Conservation (phyloP, 2,329 filamentous ascomycete species). For the Daldinia sp. region DNA sequence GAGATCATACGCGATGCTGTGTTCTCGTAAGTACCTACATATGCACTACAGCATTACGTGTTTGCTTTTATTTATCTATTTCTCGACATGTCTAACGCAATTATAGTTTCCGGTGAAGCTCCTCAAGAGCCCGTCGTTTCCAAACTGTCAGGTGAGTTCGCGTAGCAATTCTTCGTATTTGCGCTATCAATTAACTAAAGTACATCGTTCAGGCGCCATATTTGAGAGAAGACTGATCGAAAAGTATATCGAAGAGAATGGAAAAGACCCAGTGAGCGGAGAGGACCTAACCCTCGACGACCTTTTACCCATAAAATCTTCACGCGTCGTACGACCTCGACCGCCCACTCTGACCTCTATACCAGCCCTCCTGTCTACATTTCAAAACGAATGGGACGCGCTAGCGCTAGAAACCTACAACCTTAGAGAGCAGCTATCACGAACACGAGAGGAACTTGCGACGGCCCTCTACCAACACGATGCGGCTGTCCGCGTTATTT, state of each 20-base stretch:
- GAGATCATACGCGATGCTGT: slow-evolving; percentile 53
- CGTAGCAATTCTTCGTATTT: slow-evolving; percentile 22
- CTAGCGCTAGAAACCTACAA: slow-evolving; percentile 91
- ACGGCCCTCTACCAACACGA: slow-evolving; percentile 97
- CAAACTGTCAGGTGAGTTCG: slow-evolving; percentile 79
- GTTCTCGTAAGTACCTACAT: slow-evolving; percentile 52
- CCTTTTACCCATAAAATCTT: slow-evolving; percentile 84
- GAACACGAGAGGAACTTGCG: slow-evolving; percentile 91
- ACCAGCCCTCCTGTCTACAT: slow-evolving; percentile 89
- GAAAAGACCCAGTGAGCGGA: slow-evolving; percentile 88
- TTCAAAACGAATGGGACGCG: slow-evolving; percentile 99
- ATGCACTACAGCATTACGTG: background rate
- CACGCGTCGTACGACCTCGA: slow-evolving; percentile 84
- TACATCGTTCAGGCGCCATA: slow-evolving; percentile 70
- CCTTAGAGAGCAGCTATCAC: slow-evolving; percentile 85
- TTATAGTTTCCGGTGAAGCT: slow-evolving; percentile 92
- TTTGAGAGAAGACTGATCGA: slow-evolving; percentile 97
- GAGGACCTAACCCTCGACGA: slow-evolving; percentile 86
- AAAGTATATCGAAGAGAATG: slow-evolving; percentile 91
- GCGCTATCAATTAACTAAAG: slow-evolving; percentile 42
- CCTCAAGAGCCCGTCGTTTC: slow-evolving; percentile 95
- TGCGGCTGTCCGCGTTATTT: slow-evolving; percentile 94
- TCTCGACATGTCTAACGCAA: slow-evolving; percentile 27
- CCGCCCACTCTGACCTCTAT: slow-evolving; percentile 96
- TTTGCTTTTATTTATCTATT: too few species aligned